These are phyloP conservation scores for Arctium lappa DNA, from an alignment of 129 eudicot species.

Conservation along the genomic window DNA sequence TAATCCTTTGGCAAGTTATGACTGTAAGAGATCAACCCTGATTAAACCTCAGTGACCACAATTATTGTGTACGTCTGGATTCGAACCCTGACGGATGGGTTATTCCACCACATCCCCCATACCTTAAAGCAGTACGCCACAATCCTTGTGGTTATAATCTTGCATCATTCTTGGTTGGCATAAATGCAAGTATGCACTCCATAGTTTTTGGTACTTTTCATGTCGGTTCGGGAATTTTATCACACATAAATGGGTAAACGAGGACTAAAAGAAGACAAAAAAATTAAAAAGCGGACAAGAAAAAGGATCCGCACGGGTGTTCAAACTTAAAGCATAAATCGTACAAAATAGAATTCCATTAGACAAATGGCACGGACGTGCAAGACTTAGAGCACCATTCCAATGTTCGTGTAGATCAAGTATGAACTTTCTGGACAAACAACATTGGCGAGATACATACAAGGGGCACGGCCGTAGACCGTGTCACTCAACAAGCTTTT, in stretches of 20 bases:
- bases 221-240: not conserved
- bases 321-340: not conserved
- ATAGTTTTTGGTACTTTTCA: not conserved
- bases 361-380: not conserved
- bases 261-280: not conserved
- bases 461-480: not conserved
- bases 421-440: too few species aligned
- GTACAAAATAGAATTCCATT: not conserved
- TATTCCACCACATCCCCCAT: too few species aligned
- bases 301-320: not conserved
- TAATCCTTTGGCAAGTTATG: too few species aligned
- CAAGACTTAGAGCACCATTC: too few species aligned
- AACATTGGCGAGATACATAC: not conserved
- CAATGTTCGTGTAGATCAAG: too few species aligned
- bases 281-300: too few species aligned
- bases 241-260: not conserved
- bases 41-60: too few species aligned
- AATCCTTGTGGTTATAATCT: not conserved
- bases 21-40: too few species aligned
- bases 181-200: not conserved
- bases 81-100: too few species aligned
- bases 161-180: not conserved
- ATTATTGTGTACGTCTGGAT: too few species aligned
- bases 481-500: not conserved
- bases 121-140: too few species aligned